Base-by-base conservation (phyloP, 1,139 yeast species). In the Hyphopichia burtonii region DNA sequence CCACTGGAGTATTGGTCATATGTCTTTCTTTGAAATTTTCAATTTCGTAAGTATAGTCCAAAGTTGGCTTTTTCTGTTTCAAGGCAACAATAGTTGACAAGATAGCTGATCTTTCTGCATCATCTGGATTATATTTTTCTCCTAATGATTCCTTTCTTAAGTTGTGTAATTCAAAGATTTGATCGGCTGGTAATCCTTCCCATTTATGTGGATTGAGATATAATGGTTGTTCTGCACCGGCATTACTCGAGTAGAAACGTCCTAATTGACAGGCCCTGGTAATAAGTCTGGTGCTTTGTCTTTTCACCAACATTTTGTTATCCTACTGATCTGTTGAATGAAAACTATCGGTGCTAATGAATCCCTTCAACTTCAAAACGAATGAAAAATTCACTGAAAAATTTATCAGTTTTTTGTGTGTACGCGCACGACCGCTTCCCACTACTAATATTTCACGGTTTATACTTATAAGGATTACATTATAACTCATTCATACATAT, bases 101-200 rank as follows among this genome's bases (percentile, higher is more conserved):
- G 35, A 73, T 66, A 34, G 78, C 77, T 40, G 63, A 63, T 57
- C 78, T 65, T 55, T 73, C 78, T 36, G 61, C 75, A 45, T 73
- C 74, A 43, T 75, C 71, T 31, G 82, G 81, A 46, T 71, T 72
- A 59, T 83, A 83, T 41, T 74, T 68, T 32, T 78, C 74, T 11
- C 87, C 88, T 43, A 83, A 55, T 20, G 65, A 65, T 20, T 74
- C 70, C 49, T 78, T 76, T 58, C 93, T 74, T 51, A 79, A 69
- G 51, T 78, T 69, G 57, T 80, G 86, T 47, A 85, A 68, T 47
- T 76, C 77, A 47, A 83, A 71, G 41, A 85, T 78, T 50, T 76
- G 71, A 46, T 80, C 80, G 9, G 86, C 78, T 16, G 87, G 83
- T 43, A 83, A 67, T 0, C 84, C 86, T 44, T 73, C 67, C 94